Evolutionary conservation across 495 filamentous ascomycete genomes (phyloP).

Genomic region (Xylaria castorea): DNA sequence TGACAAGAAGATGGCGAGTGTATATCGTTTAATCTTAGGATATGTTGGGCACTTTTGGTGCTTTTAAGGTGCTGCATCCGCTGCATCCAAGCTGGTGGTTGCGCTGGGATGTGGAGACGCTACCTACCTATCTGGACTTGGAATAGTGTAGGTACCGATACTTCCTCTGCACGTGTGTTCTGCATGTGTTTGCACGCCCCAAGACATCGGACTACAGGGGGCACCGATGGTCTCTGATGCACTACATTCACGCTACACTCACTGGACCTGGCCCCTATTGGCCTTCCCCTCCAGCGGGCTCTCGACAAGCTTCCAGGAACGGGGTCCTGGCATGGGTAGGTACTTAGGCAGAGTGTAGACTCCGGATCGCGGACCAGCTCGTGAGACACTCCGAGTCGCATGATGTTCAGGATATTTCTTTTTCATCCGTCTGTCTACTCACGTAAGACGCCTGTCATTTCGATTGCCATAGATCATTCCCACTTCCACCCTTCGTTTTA

Average conservation of each 20-base stretch:
- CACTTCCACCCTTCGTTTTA: neutral
- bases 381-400: conserved; percentile 16
- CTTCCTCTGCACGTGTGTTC: neutral
- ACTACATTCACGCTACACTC: neutral
- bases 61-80: neutral
- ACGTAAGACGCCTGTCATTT: neutral
- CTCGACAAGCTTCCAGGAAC: neutral
- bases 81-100: neutral
- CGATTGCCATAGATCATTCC: neutral
- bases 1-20: neutral
- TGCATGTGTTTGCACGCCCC: neutral
- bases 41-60: neutral
- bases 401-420: conserved; percentile 6
- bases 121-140: neutral
- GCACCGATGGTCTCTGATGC: neutral
- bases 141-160: neutral
- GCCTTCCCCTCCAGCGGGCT: neutral
- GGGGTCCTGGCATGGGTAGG: neutral
- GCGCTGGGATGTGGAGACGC: conserved; percentile 8
- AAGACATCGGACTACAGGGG: conserved; percentile 4
- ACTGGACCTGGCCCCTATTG: conserved; percentile 9
- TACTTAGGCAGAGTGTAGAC: neutral
- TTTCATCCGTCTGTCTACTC: neutral
- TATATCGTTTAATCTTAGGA: neutral
- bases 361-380: neutral